Evolutionary conservation across 1,284 basidiomycete genomes (phyloP).

Genomic region (Sanghuangporus sanghuang): DNA sequence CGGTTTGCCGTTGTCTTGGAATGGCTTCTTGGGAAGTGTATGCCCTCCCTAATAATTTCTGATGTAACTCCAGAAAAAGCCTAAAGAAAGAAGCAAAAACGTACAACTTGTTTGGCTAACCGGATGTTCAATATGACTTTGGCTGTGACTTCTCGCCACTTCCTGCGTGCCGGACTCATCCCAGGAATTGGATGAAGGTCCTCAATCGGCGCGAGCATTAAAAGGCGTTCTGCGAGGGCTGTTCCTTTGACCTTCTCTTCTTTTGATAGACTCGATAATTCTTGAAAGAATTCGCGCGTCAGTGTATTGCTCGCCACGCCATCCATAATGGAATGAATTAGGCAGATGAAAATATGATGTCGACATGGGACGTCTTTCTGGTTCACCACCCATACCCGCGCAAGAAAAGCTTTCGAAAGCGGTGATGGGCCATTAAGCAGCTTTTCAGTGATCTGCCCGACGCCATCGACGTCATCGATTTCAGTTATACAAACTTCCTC

Average conservation of each 20-base stretch:
- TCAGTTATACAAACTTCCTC: constrained; percentile 31
- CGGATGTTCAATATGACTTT: constrained; percentile 33
- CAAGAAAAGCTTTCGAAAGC: constrained; percentile 35
- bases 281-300: constrained; percentile 41
- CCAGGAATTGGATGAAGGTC: constrained; percentile 30
- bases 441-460: constrained; percentile 23
- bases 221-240: constrained; percentile 34
- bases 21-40: constrained; percentile 36
- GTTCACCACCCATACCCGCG: constrained; percentile 33
- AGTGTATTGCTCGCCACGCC: constrained; percentile 40
- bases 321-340: constrained; percentile 45
- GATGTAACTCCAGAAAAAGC: neutral
- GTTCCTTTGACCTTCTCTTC: constrained; percentile 17
- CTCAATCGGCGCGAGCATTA: constrained; percentile 34
- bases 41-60: constrained; percentile 48
- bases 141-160: constrained; percentile 47
- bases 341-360: constrained; percentile 38
- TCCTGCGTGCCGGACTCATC: constrained; percentile 31
- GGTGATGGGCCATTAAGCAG: constrained; percentile 30
- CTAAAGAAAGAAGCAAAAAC: neutral
- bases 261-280: constrained; percentile 29
- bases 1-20: constrained; percentile 30
- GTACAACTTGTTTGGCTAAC: constrained; percentile 31
- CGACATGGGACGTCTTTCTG: constrained; percentile 28
- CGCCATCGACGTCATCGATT: constrained; percentile 11